Percentiles rank a stretch among this genome's conserved stretches.
These are phyloP conservation scores for Didymella sp. DNA, from an alignment of 2,329 filamentous ascomycete genomes.

Conservation along the genomic window DNA sequence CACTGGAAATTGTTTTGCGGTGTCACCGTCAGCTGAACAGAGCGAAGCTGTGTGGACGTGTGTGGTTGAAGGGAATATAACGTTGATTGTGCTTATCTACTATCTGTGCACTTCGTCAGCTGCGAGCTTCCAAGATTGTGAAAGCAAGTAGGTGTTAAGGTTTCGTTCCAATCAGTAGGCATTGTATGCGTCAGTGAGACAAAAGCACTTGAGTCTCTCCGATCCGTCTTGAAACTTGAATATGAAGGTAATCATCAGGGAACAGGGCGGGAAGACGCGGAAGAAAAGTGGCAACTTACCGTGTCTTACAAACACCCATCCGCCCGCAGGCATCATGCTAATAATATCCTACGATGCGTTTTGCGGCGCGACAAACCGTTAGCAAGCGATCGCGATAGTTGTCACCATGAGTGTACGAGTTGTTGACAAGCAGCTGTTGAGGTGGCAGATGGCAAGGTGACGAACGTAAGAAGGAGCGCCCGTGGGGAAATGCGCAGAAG, in stretches of 20 bases:
- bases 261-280: background rate
- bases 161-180: conserved; percentile 4
- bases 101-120: conserved; percentile 5
- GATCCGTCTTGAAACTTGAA: conserved; percentile 49
- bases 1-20: background rate
- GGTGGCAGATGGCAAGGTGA: conserved; percentile 1
- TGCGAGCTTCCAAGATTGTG: background rate
- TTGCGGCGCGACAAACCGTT: background rate
- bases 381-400: background rate
- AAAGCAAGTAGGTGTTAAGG: background rate
- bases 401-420: no score
- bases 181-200: conserved; percentile 35
- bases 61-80: background rate
- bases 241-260: conserved; percentile 36
- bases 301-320: background rate
- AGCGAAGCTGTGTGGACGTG: background rate
- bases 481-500: conserved; percentile 9
- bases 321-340: background rate
- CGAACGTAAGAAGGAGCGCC: background rate
- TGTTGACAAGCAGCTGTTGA: background rate
- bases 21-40: background rate
- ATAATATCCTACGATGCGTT: no score
- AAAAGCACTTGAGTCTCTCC: conserved; percentile 41
- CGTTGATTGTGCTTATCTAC: conserved; percentile 11
- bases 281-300: background rate